Base-by-base conservation (phyloP, 2,329 filamentous ascomycete genomes). In the Fusarium nisikadoi region DNA sequence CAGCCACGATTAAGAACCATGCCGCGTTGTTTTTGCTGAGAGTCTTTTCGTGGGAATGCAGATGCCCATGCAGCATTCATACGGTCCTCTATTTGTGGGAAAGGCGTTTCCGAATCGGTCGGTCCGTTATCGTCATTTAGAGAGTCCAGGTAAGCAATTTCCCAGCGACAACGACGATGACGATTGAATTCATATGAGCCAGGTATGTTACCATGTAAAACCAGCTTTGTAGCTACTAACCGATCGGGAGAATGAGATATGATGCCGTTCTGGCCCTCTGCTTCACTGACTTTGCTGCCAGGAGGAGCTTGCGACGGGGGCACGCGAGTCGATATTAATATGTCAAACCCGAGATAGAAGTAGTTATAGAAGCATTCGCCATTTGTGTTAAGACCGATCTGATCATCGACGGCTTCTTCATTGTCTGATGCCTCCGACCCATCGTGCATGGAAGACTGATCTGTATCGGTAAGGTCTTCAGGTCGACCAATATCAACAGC, bases 101-200 rank as follows among this genome's bases (percentile, higher is more conserved):
- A 97, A 1, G 86, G 84, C 56, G 93, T 93, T 82, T 98, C 96
- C 1, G 94, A 97, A 69, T 88, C 90, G 55, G 93, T 82, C 23
- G 82, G 74, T 11, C 85, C 81, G 7, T 84, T 81, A 16, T 81
- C 81, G 16, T 84, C 79, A 14, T 82, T 79, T 8, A 84, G 79
- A 14, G 88, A 82, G 17, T 80, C 76, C 8, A 91, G 82, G 72
- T 91, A 91, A 47, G 83, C 81, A 56, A 97, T 91, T 56, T 91
- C 90, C 96, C 96, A 99, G 43, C 95, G 90, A 75, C 93, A 94
- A 68, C 96, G 90, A 23, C 95, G 91, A 80, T 98, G 94, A 8
- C 96, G 90, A 81, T 99, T 98, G 84, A 99, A 99, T 16, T 95
- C 93, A 80, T 98, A 98, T 3, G 94, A 97, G 0, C 96, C 96